Conservation (phyloP, 331 rosid genomes). For the Pyracantha coccinea region DNA sequence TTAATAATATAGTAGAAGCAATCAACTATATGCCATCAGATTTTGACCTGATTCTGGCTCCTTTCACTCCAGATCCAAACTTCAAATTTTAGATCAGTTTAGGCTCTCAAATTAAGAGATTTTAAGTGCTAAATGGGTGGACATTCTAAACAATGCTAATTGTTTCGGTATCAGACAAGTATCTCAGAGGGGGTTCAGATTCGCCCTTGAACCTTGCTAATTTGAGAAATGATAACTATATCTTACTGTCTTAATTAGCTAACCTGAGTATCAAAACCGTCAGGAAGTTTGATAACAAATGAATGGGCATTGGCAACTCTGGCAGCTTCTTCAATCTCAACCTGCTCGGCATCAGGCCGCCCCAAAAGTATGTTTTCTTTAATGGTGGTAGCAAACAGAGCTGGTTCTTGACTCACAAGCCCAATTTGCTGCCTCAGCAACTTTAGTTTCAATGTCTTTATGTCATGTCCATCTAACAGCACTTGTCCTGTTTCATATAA, state of each 20-base stretch:
- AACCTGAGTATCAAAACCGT: conserved; percentile 93
- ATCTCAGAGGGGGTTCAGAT: too few species aligned
- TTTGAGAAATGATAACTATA: background rate
- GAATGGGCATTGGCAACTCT: conserved; percentile 98
- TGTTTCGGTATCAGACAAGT: too few species aligned
- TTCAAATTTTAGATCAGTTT: too few species aligned
- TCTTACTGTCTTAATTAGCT: conserved; percentile 14
- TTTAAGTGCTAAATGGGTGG: too few species aligned
- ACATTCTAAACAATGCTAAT: too few species aligned
- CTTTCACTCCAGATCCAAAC: conserved; percentile 33
- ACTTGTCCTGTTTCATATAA: conserved; percentile 99
- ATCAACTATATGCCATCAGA: conserved; percentile 7
- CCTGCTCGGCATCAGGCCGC: conserved; percentile 83
- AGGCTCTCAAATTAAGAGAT: conserved; percentile 17
- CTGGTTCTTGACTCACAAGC: conserved; percentile 97
- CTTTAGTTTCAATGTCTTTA: conserved; percentile 73
- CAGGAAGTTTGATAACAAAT: conserved; percentile 85
- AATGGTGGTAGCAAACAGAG: conserved; percentile 94
- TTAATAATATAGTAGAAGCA: background rate
- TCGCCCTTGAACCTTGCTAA: too few species aligned
- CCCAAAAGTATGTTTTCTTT: conserved; percentile 89
- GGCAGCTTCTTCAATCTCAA: conserved; percentile 97
- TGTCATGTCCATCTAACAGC: conserved; percentile 79
- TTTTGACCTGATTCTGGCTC: conserved; percentile 12
- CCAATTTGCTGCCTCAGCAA: conserved; percentile 99